phyloP scores from a whole-genome alignment of 768 basidiomycete genomes.

The Collybia mongolica region DNA sequence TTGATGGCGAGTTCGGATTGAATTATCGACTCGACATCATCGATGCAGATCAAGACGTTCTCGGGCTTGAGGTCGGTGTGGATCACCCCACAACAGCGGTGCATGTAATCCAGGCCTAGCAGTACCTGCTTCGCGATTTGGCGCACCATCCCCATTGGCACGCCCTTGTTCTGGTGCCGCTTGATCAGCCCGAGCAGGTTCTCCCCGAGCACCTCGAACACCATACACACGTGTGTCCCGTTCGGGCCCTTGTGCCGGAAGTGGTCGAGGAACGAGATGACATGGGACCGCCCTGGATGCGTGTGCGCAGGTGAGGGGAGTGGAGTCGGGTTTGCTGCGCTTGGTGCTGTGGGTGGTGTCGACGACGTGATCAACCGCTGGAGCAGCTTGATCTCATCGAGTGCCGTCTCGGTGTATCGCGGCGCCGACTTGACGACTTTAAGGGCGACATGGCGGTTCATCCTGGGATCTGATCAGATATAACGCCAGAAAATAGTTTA shows the following conservation, averaged over 20 bases:
- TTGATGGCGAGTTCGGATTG: constrained; percentile 61
- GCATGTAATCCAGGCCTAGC: constrained; percentile 96
- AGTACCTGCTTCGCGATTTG: constrained; percentile 98
- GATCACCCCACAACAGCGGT: constrained; percentile 94
- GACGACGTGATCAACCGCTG: constrained; percentile 91
- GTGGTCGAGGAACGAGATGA: constrained; percentile 97
- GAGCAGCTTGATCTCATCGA: constrained; percentile 98
- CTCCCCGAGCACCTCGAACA: constrained; percentile 97
- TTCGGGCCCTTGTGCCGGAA: constrained; percentile 97
- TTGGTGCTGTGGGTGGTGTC: constrained; percentile 49
- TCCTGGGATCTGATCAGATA: constrained; percentile 43
- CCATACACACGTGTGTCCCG: constrained; percentile 98
- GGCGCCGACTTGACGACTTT: constrained; percentile 99
- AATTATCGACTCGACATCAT: constrained; percentile 94
- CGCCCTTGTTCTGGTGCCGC: constrained; percentile 96
- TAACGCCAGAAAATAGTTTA: background rate
- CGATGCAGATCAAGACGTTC: constrained; percentile 95
- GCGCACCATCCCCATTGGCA: constrained; percentile 87
- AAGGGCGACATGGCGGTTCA: constrained; percentile 95
- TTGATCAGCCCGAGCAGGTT: constrained; percentile 96
- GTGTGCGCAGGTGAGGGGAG: constrained; percentile 57
- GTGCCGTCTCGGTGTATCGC: constrained; percentile 95
- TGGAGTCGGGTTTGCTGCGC: constrained; percentile 49
- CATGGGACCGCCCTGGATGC: constrained; percentile 89
- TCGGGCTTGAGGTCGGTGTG: constrained; percentile 99